A percentile compares a stretch with the other conserved stretches of the same genome.
Conservation (phyloP, 2,329 filamentous ascomycete genomes). For the Cladosporium halotolerans region DNA sequence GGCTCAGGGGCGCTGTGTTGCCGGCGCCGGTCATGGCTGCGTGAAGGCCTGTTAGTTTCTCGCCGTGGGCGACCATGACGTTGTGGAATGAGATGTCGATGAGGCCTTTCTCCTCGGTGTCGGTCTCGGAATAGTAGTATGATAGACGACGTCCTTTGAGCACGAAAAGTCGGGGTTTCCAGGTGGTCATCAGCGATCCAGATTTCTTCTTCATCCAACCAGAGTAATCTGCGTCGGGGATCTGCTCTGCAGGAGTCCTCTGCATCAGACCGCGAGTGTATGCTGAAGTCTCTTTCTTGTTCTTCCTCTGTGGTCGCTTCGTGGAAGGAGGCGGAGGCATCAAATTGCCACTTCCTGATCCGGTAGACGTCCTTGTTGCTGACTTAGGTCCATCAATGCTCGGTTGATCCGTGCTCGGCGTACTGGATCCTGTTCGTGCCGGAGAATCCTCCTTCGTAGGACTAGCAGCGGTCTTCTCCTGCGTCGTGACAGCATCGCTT, state of each 20-base stretch:
- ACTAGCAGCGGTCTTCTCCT: conserved; percentile 41
- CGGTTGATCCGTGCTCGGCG: conserved; percentile 51
- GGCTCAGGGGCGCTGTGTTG: conserved; percentile 53
- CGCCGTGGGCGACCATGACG: conserved; percentile 89
- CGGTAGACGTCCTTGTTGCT: conserved; percentile 38
- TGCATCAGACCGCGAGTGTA: conserved; percentile 82
- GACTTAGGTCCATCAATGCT: conserved; percentile 32
- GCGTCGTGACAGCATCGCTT: conserved; percentile 62
- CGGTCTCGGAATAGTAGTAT: conserved; percentile 93
- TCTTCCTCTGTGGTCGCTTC: conserved; percentile 30
- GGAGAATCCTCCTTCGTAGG: conserved; percentile 50
- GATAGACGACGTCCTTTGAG: conserved; percentile 84
- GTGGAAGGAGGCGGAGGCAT: conserved; percentile 23
- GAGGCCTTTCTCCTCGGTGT: conserved; percentile 86
- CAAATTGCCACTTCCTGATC: conserved; percentile 32
- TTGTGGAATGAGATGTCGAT: conserved; percentile 98
- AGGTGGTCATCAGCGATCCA: conserved; percentile 90
- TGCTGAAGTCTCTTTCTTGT: conserved; percentile 91
- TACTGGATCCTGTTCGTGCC: conserved; percentile 68
- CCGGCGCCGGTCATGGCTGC: conserved; percentile 87
- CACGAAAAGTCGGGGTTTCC: conserved; percentile 95
- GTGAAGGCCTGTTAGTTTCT: conserved; percentile 82
- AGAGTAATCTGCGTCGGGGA: conserved; percentile 81
- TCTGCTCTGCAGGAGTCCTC: conserved; percentile 74
- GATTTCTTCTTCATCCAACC: conserved; percentile 99